Evolutionary conservation across 2,329 filamentous ascomycete genomes (phyloP), one percentile per base, ranked within the genome.

Genomic region (Moelleriella libera): DNA sequence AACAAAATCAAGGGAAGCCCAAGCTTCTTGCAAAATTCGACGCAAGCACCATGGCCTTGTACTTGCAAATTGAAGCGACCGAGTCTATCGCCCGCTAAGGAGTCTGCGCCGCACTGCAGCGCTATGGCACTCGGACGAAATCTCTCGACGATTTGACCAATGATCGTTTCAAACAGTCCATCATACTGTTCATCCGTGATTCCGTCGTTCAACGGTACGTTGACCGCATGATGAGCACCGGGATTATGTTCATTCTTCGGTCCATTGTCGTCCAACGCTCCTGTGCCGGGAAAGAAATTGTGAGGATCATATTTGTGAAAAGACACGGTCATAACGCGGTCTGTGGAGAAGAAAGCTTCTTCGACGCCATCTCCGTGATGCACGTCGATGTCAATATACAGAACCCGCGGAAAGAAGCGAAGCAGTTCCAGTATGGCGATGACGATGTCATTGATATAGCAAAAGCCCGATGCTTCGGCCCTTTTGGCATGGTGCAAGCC

Each of bases 391-490:
- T 94, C 88, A 57, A 97, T 89, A 65, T 97, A 96, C 49, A 97
- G 74, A 6, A 97, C 89, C 45, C 89, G 83, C 12, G 88, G 81
- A 56, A 89, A 80, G 58, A 83, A 77, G 31, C 85, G 82, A 12
- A 97, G 72, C 8, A 98, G 76, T 62, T 96, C 85, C 39, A 97
- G 75, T 56, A 96, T 92, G 37, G 85, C 88, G 44, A 98, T 76
- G 49, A 97, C 92, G 57, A 97, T 97, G 65, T 98, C 92, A 64
- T 98, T 98, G 68, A 97, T 88, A 68, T 98, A 98, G 69, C 92
- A 98, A 66, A 98, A 98, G 0, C 92, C 92, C 11, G 85, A 90
- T 0, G 92, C 90, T 66, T 95, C 88, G 47, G 83, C 80, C 61
- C 90, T 92, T 66, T 97, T 96, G 43, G 92, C 92, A 60, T 98